These are phyloP conservation scores for Hericium rajendrae DNA, from an alignment of 768 basidiomycete species.

Conservation along the genomic window DNA sequence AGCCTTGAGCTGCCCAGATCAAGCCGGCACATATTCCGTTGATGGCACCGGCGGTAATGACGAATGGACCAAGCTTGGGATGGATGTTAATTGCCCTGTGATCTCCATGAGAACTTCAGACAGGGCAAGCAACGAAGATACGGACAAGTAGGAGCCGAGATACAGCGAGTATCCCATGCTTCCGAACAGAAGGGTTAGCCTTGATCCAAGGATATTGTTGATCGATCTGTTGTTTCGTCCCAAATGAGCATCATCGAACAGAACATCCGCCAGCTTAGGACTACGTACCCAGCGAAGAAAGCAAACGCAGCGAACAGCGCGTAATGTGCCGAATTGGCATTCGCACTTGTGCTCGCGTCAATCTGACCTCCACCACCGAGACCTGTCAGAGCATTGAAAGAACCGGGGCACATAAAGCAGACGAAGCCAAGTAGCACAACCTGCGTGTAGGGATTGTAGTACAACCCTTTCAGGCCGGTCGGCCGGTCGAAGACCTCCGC, in stretches of 20 bases:
- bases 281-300: constrained; percentile 62
- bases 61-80: constrained; percentile 46
- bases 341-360: constrained; percentile 54
- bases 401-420: constrained; percentile 49
- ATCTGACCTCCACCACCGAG: constrained; percentile 75
- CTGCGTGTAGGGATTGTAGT: constrained; percentile 50
- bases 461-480: constrained; percentile 43
- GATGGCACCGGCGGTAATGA: constrained; percentile 61
- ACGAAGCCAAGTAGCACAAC: constrained; percentile 59
- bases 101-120: not conserved
- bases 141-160: constrained; percentile 65
- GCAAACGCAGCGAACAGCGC: constrained; percentile 49
- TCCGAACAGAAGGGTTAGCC: constrained; percentile 64
- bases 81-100: constrained; percentile 63
- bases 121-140: not conserved
- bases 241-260: not conserved
- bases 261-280: not conserved
- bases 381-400: constrained; percentile 74
- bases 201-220: constrained; percentile 75
- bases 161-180: constrained; percentile 70
- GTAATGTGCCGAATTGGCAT: constrained; percentile 63
- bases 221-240: constrained; percentile 39
- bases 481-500: constrained; percentile 33
- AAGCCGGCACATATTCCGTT: constrained; percentile 66
- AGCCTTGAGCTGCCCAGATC: constrained; percentile 82